These are phyloP conservation scores for Nicotiana noctiflora DNA, from an alignment of 257 asterid genomes.

Conservation along the genomic window DNA sequence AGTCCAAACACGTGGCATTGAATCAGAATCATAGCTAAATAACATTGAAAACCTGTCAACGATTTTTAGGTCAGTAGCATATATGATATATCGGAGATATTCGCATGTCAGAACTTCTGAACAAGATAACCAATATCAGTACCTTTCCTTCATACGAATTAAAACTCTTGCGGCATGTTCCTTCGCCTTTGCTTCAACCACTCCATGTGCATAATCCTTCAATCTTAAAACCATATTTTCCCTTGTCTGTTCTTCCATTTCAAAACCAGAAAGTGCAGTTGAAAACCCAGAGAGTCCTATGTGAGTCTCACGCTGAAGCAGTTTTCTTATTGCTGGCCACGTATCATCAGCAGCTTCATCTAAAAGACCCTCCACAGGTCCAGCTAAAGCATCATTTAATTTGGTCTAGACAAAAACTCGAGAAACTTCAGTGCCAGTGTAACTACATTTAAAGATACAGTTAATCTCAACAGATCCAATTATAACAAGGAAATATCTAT, in stretches of 20 bases:
- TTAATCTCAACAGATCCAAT: not conserved
- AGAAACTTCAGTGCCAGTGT: slow-evolving; percentile 6
- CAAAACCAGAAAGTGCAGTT: slow-evolving; percentile 70
- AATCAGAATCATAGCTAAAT: slow-evolving; percentile 64
- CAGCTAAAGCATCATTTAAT: slow-evolving; percentile 66
- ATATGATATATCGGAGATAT: not conserved
- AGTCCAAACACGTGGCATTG: slow-evolving; percentile 88
- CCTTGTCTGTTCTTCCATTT: slow-evolving; percentile 60
- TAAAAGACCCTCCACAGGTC: slow-evolving; percentile 81
- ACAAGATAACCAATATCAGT: not conserved
- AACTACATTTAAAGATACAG: not conserved
- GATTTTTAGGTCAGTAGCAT: slow-evolving; percentile 15
- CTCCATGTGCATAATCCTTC: slow-evolving; percentile 65
- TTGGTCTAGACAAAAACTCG: slow-evolving; percentile 50
- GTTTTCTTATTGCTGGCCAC: slow-evolving; percentile 87
- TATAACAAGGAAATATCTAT: not conserved
- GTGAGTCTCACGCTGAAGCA: slow-evolving; percentile 57
- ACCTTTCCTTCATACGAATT: slow-evolving; percentile 95
- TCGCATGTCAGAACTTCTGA: not conserved
- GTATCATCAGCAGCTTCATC: slow-evolving; percentile 87
- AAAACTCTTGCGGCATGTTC: slow-evolving; percentile 94
- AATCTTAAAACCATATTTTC: slow-evolving; percentile 56
- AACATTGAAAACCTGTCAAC: slow-evolving; percentile 51
- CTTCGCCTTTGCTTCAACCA: slow-evolving; percentile 82
- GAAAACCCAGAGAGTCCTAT: slow-evolving; percentile 55